Conservation (phyloP, 2,329 filamentous ascomycete genomes). For the Anisogramma anomala region DNA sequence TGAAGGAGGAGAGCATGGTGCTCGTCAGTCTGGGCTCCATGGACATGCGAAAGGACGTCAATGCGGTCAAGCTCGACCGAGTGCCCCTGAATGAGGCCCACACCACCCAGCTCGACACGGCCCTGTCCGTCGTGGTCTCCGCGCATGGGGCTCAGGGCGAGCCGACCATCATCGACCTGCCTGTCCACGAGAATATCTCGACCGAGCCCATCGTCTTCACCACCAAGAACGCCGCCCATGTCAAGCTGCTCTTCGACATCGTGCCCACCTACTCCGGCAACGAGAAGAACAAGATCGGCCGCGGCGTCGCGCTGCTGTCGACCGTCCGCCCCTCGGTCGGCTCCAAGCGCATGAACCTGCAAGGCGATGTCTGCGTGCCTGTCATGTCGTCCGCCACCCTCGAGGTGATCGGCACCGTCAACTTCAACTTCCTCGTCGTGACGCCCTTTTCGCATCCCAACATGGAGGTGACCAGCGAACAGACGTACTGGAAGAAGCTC, state of each 20-base stretch:
- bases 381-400: constrained; percentile 67
- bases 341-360: constrained; percentile 76
- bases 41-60: constrained; percentile 74
- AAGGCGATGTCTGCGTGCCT: constrained; percentile 84
- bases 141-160: constrained; percentile 78
- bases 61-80: constrained; percentile 75
- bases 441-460: constrained; percentile 90
- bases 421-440: constrained; percentile 93
- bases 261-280: constrained; percentile 90
- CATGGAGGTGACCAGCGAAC: constrained; percentile 79
- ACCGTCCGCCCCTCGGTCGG: constrained; percentile 75
- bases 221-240: constrained; percentile 62
- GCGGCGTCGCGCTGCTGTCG: constrained; percentile 78
- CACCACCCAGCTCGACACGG: constrained; percentile 86
- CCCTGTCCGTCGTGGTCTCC: constrained; percentile 80
- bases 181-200: constrained; percentile 84
- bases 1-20: constrained; percentile 79
- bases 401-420: constrained; percentile 86
- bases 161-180: constrained; percentile 79
- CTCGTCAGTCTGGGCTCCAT: constrained; percentile 89
- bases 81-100: constrained; percentile 84
- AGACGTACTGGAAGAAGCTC: constrained; percentile 94
- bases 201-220: constrained; percentile 91
- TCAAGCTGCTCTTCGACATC: constrained; percentile 88
- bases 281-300: constrained; percentile 77